Evolutionary conservation across 441 rosid genomes (phyloP).

Genomic region (Gossypium gossypioides): DNA sequence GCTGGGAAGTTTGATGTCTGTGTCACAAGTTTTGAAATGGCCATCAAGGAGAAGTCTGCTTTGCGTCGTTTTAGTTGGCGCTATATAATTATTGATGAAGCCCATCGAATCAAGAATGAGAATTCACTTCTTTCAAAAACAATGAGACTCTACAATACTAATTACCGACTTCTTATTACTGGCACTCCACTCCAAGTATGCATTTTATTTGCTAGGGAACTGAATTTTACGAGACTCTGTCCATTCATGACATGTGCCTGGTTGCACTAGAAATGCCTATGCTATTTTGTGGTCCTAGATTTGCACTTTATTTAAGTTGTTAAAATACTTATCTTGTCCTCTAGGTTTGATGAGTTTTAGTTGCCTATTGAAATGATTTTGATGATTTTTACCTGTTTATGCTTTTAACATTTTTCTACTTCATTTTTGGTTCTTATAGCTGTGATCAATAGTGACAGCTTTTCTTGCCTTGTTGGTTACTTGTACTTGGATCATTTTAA

Average conservation of each 20-base stretch:
- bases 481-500: neutral
- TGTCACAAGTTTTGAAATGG: constrained; percentile 99
- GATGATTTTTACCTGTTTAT: neutral
- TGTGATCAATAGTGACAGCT: neutral
- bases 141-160: constrained; percentile 86
- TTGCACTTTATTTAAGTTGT: neutral
- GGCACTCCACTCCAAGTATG: constrained; percentile 98
- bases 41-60: constrained; percentile 86
- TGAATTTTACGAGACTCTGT: neutral
- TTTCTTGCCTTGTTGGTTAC: neutral
- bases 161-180: constrained; percentile 91
- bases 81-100: constrained; percentile 92
- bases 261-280: neutral
- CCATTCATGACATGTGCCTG: neutral
- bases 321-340: neutral
- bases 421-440: neutral
- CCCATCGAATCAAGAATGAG: constrained; percentile 95
- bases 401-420: neutral
- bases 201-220: neutral
- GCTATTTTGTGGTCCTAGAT: neutral
- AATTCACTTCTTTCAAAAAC: constrained; percentile 96
- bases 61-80: constrained; percentile 98
- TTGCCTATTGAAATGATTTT: neutral
- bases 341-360: neutral
- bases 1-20: constrained; percentile 99